These are phyloP conservation scores for Epichloe glyceriae DNA, from an alignment of 2,329 filamentous ascomycete species.

Conservation along the genomic window DNA sequence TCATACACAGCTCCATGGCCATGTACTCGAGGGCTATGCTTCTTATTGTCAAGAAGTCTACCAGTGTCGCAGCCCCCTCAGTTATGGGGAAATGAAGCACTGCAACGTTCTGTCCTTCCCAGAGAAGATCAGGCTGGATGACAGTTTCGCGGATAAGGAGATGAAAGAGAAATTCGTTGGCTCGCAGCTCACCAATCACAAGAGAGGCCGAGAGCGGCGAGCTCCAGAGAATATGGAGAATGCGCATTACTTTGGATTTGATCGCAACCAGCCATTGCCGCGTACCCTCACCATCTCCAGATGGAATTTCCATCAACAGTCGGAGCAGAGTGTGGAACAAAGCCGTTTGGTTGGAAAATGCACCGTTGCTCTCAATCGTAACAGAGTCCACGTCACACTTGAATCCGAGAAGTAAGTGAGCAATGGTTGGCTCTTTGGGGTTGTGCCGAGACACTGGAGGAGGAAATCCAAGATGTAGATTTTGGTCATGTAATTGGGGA, in stretches of 20 bases:
- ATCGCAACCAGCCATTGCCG: slow-evolving; percentile 56
- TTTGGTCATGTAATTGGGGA: slow-evolving; percentile 70
- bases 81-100: slow-evolving; percentile 56
- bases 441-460: slow-evolving; percentile 62
- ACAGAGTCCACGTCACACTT: slow-evolving; percentile 60
- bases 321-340: slow-evolving; percentile 73
- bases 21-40: slow-evolving; percentile 74
- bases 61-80: slow-evolving; percentile 53
- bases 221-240: slow-evolving; percentile 72
- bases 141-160: slow-evolving; percentile 59
- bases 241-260: slow-evolving; percentile 55
- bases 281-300: slow-evolving; percentile 47
- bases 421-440: slow-evolving; percentile 69
- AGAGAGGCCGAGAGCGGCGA: slow-evolving; percentile 66
- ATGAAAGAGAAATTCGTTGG: slow-evolving; percentile 66
- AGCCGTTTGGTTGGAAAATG: slow-evolving; percentile 60
- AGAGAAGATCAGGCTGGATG: slow-evolving; percentile 55
- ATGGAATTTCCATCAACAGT: slow-evolving; percentile 57
- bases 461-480: slow-evolving; percentile 76
- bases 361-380: slow-evolving; percentile 51
- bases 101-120: slow-evolving; percentile 55
- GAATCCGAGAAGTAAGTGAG: slow-evolving; percentile 84
- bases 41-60: slow-evolving; percentile 66
- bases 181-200: slow-evolving; percentile 66
- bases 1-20: slow-evolving; percentile 68